A percentile compares a stretch with the other conserved stretches of the same genome.
Conservation (phyloP, 2,329 filamentous ascomycete genomes). For the Fusarium oligoseptatum region DNA sequence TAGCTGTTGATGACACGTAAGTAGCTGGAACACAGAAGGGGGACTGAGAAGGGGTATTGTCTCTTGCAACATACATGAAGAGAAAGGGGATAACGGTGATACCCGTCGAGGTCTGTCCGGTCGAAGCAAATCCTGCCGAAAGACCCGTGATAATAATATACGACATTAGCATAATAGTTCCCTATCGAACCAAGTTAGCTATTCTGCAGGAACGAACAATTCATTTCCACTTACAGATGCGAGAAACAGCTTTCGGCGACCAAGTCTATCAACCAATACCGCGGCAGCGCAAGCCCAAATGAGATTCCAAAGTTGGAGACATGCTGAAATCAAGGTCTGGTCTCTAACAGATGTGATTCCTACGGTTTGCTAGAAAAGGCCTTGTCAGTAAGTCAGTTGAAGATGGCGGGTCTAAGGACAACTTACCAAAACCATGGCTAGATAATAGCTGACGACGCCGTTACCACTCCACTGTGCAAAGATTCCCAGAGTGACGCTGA, state of each 20-base stretch:
- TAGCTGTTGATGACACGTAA: background rate
- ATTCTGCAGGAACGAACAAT: background rate
- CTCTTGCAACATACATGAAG: background rate
- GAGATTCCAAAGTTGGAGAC: background rate
- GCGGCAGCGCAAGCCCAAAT: background rate
- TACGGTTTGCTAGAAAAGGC: background rate
- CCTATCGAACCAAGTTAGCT: background rate
- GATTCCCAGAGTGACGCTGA: background rate
- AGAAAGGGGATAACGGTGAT: background rate
- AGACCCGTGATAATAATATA: background rate
- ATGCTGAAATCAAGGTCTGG: background rate
- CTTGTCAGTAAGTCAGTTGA: background rate
- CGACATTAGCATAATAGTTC: background rate
- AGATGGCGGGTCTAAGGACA: background rate
- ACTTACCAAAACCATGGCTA: background rate
- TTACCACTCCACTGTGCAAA: background rate
- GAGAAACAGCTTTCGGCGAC: background rate
- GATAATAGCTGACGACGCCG: background rate
- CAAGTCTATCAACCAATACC: background rate
- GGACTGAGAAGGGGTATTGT: background rate
- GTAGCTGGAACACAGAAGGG: background rate
- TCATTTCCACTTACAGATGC: background rate
- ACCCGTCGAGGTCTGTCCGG: background rate
- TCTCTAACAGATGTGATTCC: background rate
- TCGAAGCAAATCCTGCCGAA: background rate